Evolutionary conservation across 2,329 filamentous ascomycete genomes (phyloP).

Genomic region (Xenosphaeropsis pyriputrescens): DNA sequence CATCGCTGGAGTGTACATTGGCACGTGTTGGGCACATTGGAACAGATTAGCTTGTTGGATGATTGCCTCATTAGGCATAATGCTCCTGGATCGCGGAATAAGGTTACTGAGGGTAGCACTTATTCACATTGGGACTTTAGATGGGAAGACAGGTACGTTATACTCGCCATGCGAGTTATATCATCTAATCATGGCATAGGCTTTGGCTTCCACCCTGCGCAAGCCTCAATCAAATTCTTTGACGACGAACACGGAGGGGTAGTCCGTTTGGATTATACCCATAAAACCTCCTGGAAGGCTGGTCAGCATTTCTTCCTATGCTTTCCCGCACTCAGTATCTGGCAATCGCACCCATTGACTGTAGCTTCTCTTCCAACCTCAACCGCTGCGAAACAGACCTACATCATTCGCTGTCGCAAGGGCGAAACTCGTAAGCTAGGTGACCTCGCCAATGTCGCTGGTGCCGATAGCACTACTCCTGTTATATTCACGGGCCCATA

Average conservation of each 20-base stretch:
- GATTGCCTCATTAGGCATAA: conserved; percentile 48
- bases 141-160: no score
- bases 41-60: conserved; percentile 51
- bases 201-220: conserved; percentile 38
- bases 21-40: conserved; percentile 67
- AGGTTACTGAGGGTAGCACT: conserved; percentile 41
- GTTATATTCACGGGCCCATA: conserved; percentile 51
- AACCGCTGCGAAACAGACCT: conserved; percentile 32
- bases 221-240: conserved; percentile 36
- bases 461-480: conserved; percentile 28
- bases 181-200: conserved; percentile 11
- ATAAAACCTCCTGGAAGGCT: conserved; percentile 46
- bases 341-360: conserved; percentile 76
- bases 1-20: conserved; percentile 59
- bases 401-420: conserved; percentile 39
- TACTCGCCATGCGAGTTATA: no score
- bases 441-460: conserved; percentile 18
- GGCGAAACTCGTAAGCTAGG: conserved; percentile 45
- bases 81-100: conserved; percentile 46
- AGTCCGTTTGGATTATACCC: conserved; percentile 49
- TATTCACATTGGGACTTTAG: conserved; percentile 36
- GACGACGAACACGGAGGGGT: conserved; percentile 43
- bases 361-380: conserved; percentile 59
- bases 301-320: conserved; percentile 77
- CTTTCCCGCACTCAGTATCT: conserved; percentile 70